Conservation (phyloP, 225 moss, liverwort and hornwort genomes). For the Sphagnum contortum region DNA sequence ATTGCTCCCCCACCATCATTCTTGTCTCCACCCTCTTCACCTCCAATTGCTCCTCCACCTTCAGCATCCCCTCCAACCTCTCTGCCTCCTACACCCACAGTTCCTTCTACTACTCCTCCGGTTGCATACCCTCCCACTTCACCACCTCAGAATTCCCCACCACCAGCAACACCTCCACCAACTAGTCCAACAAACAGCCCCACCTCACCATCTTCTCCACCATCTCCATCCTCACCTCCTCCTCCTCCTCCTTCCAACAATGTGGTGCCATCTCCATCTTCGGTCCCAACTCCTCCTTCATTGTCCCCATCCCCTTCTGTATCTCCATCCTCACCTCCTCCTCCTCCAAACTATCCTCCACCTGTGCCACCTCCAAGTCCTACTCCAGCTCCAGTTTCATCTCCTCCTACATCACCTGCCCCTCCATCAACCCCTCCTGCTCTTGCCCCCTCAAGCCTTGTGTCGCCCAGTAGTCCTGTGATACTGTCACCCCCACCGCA, state of each 20-base stretch:
- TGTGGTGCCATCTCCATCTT: too few relatives aligned
- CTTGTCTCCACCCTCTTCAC: neutral
- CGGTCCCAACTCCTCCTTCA: too few relatives aligned
- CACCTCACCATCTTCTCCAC: neutral
- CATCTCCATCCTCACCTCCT: slow-evolving; percentile 6
- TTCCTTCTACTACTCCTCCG: slow-evolving; percentile 1
- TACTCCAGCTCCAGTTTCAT: neutral
- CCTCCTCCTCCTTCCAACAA: too few relatives aligned
- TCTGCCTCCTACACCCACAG: neutral
- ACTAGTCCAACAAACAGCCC: too few relatives aligned
- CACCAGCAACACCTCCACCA: neutral
- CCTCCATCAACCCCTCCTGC: neutral
- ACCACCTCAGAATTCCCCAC: slow-evolving; percentile 11
- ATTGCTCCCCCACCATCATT: neutral
- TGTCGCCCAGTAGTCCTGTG: slow-evolving; percentile 3
- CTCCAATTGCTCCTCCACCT: neutral
- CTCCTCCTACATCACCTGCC: slow-evolving; percentile 1
- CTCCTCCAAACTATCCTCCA: neutral
- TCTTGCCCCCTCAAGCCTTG: neutral
- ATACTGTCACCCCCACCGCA: neutral
- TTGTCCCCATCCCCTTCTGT: slow-evolving; percentile 9
- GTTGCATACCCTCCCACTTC: slow-evolving; percentile 3
- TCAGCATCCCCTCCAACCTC: neutral
- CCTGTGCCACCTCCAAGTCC: neutral
- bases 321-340: slow-evolving; percentile 5